Evolutionary conservation across 768 basidiomycete genomes (phyloP).

Genomic region (Crepidotus variabilis): DNA sequence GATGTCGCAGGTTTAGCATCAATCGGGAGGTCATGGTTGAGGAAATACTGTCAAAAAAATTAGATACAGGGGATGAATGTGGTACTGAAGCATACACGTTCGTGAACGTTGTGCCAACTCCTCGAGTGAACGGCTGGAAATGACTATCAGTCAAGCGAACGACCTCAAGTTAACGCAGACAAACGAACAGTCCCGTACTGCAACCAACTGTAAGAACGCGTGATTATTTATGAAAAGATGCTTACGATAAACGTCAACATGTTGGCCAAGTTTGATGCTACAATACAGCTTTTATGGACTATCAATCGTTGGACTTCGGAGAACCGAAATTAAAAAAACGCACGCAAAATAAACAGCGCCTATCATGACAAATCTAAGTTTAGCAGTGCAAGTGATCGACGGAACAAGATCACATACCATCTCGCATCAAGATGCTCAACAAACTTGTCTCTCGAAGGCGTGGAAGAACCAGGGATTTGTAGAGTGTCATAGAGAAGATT

Average conservation of each 20-base stretch:
- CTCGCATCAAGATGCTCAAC: constrained; percentile 32
- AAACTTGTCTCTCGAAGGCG: constrained; percentile 20
- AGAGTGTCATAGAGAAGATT: constrained; percentile 37
- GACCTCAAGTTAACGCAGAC: neutral
- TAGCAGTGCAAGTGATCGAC: too few species aligned
- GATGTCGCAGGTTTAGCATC: constrained; percentile 39
- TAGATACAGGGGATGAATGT: neutral
- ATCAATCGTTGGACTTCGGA: neutral
- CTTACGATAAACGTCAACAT: constrained; percentile 35
- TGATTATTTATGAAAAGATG: neutral
- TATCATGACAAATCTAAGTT: constrained; percentile 6
- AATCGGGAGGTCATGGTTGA: constrained; percentile 36
- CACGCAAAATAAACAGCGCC: constrained; percentile 39
- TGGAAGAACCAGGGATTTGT: constrained; percentile 29
- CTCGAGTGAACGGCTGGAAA: constrained; percentile 27
- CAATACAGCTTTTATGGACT: constrained; percentile 28
- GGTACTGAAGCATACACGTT: constrained; percentile 26
- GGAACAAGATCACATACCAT: constrained; percentile 24
- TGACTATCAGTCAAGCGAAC: neutral
- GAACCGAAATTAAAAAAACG: neutral
- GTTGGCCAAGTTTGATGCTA: constrained; percentile 30
- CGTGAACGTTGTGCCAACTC: constrained; percentile 28
- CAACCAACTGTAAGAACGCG: neutral
- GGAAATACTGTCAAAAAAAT: constrained; percentile 24
- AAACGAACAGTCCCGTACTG: constrained; percentile 29